Conservation (phyloP, 768 basidiomycete genomes). For the Amyloporia xantha region DNA sequence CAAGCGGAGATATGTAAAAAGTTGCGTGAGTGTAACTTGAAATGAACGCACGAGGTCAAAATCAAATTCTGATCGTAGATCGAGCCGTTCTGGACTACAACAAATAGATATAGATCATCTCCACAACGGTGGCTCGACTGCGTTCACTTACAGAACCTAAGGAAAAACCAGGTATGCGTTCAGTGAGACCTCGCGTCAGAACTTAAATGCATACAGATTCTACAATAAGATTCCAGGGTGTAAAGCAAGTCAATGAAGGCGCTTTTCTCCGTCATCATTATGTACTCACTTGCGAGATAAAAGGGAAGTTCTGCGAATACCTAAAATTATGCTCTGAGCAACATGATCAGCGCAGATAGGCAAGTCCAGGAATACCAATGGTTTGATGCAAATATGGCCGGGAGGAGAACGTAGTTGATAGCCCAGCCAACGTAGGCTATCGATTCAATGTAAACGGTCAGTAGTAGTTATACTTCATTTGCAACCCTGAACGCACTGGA, state of each 20-base stretch:
- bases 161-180: background rate
- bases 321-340: background rate
- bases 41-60: conserved; percentile 26
- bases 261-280: too few relatives aligned
- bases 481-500: background rate
- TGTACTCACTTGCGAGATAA: conserved; percentile 4
- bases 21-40: too few relatives aligned
- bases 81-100: conserved; percentile 36
- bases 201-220: background rate
- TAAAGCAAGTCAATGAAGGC: too few relatives aligned
- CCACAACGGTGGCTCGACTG: too few relatives aligned
- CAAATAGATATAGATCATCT: background rate
- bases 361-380: background rate
- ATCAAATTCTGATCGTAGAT: conserved; percentile 46
- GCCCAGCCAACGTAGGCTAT: conserved; percentile 2
- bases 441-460: background rate
- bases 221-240: too few relatives aligned
- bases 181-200: background rate
- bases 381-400: background rate
- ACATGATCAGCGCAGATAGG: background rate
- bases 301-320: conserved; percentile 5
- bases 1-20: too few relatives aligned
- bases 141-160: conserved; percentile 3
- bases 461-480: background rate
- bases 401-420: conserved; percentile 3